A percentile compares a stretch with the other conserved stretches of the same genome.
Conservation (phyloP, 2,329 filamentous ascomycete species). For the Aspergillus vadensis region DNA sequence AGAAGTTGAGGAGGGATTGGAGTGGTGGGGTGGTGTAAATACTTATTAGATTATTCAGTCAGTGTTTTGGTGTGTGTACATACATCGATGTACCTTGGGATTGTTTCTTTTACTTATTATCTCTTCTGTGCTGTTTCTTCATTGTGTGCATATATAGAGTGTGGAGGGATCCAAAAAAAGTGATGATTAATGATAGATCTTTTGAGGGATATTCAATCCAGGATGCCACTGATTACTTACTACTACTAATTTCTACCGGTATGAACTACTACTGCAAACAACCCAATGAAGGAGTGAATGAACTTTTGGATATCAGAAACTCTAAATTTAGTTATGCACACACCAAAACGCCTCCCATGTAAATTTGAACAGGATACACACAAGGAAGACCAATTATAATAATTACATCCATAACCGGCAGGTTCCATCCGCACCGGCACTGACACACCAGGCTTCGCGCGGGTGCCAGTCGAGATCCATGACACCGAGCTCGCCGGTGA, state of each 20-base stretch:
- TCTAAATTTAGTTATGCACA: constrained; percentile 19
- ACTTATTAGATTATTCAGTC: not conserved
- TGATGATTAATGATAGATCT: too few relatives aligned
- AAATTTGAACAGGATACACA: constrained; percentile 22
- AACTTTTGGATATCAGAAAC: constrained; percentile 36
- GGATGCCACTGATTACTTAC: too few relatives aligned
- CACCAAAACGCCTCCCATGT: constrained; percentile 30
- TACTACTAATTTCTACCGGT: too few relatives aligned
- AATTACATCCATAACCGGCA: constrained; percentile 80
- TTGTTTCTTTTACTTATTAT: too few relatives aligned
- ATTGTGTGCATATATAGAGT: too few relatives aligned
- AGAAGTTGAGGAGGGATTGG: constrained; percentile 55
- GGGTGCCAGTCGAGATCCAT: constrained; percentile 97
- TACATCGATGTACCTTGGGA: not conserved
- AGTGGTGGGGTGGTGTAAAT: constrained; percentile 38
- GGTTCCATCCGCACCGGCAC: constrained; percentile 90
- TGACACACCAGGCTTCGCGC: constrained; percentile 88
- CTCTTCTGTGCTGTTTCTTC: too few relatives aligned
- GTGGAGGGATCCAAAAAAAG: too few relatives aligned
- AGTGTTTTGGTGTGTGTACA: not conserved
- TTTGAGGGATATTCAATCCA: too few relatives aligned
- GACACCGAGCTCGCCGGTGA: constrained; percentile 83
- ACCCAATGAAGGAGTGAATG: constrained; percentile 5
- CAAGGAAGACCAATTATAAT: constrained; percentile 22
- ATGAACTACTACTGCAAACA: constrained; percentile 5